A percentile compares a stretch with the other conserved stretches of the same genome.
Conservation (phyloP, 164 flowering plant genomes). For the Magnolia sinica region DNA sequence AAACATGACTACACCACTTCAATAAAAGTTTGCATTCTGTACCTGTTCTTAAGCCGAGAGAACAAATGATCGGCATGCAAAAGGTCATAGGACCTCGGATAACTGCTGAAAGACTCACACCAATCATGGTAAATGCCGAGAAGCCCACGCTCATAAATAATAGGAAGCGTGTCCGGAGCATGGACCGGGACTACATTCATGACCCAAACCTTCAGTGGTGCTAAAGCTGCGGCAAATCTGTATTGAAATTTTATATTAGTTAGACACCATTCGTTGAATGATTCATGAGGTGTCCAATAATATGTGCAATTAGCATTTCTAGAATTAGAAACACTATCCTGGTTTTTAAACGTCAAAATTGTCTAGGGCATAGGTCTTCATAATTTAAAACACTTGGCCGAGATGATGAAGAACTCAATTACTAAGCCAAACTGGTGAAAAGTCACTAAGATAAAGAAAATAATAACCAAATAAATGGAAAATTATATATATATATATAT, state of each 20-base stretch:
- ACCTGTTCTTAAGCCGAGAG: constrained; percentile 90
- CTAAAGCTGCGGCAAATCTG: constrained; percentile 93
- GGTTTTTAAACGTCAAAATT: no score
- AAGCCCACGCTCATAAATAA: constrained; percentile 88
- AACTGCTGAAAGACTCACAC: constrained; percentile 91
- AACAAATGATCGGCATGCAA: constrained; percentile 94
- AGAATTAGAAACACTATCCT: not conserved
- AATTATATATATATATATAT: no score
- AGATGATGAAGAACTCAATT: no score
- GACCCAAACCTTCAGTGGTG: constrained; percentile 76
- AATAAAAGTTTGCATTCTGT: not conserved
- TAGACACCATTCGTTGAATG: not conserved
- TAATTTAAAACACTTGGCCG: no score
- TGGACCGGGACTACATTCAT: constrained; percentile 89
- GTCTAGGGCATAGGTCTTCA: no score
- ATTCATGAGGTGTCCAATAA: not conserved
- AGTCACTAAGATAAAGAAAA: no score
- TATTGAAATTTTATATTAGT: constrained; percentile 2
- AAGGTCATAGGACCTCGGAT: constrained; percentile 92
- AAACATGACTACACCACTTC: not conserved
- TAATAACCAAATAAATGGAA: no score
- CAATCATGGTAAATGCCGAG: constrained; percentile 89
- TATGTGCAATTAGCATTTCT: not conserved
- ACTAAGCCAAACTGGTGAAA: no score
- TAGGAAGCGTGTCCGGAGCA: constrained; percentile 86